These are phyloP conservation scores for Buxus sempervirens DNA, from an alignment of 164 flowering plant species.

Conservation along the genomic window DNA sequence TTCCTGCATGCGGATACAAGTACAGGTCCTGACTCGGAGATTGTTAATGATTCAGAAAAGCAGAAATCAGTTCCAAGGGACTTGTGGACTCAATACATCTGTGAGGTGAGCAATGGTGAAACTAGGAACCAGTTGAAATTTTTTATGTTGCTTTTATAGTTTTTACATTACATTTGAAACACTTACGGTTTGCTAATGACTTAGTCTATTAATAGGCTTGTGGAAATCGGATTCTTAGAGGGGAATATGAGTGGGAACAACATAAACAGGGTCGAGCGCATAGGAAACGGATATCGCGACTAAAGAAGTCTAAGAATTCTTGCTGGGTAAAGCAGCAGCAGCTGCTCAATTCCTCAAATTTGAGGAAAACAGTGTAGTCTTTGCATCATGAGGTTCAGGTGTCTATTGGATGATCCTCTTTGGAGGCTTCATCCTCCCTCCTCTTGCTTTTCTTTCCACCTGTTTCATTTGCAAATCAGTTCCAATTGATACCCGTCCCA, in stretches of 20 bases:
- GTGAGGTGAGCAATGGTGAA: constrained; percentile 51
- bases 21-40: constrained; percentile 10
- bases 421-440: too few species aligned
- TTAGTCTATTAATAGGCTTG: constrained; percentile 54
- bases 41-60: constrained; percentile 1
- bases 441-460: too few species aligned
- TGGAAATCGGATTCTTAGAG: constrained; percentile 69
- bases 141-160: not conserved
- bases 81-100: constrained; percentile 78
- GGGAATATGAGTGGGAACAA: constrained; percentile 86
- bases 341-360: constrained; percentile 2
- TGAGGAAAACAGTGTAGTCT: not conserved
- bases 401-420: not conserved
- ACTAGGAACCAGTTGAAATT: not conserved
- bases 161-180: not conserved
- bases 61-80: constrained; percentile 41
- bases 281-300: constrained; percentile 52
- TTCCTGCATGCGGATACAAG: constrained; percentile 36
- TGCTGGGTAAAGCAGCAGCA: constrained; percentile 7
- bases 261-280: constrained; percentile 75
- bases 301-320: constrained; percentile 33
- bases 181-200: not conserved
- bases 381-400: not conserved
- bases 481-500: too few species aligned
- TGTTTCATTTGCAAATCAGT: too few species aligned